A percentile compares a stretch with the other conserved stretches of the same genome.
These are phyloP conservation scores for Plasmopara halstedii DNA, from an alignment of 352 stramenopile species.

Conservation along the genomic window DNA sequence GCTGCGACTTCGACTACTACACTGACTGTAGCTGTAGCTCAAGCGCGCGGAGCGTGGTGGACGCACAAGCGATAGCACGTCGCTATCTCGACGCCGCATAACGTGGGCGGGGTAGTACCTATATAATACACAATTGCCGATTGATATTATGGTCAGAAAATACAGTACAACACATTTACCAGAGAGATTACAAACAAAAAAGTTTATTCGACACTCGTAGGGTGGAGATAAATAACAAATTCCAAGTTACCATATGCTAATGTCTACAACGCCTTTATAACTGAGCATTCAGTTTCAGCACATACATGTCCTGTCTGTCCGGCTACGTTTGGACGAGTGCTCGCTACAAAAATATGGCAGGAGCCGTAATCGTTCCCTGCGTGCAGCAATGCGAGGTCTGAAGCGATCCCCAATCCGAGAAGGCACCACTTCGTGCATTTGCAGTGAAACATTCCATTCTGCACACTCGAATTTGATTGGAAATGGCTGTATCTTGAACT, in stretches of 20 bases:
- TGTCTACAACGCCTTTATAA: too few relatives aligned
- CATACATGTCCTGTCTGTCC: slow-evolving; percentile 4
- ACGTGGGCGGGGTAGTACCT: too few relatives aligned
- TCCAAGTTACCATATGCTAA: too few relatives aligned
- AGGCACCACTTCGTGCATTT: slow-evolving; percentile 34
- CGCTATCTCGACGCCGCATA: slow-evolving; percentile 28
- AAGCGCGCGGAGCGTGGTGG: slow-evolving; percentile 1
- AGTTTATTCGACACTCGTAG: too few relatives aligned
- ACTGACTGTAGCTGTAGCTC: slow-evolving; percentile 30
- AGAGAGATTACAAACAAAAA: too few relatives aligned
- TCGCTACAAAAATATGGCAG: slow-evolving; percentile 20
- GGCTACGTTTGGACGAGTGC: slow-evolving; percentile 11
- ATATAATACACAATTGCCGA: too few relatives aligned
- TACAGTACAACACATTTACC: too few relatives aligned
- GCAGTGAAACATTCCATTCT: slow-evolving; percentile 31
- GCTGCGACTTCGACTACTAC: slow-evolving; percentile 26
- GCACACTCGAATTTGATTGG: slow-evolving; percentile 23
- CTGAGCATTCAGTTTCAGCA: slow-evolving; percentile 14
- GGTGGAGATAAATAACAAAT: too few relatives aligned
- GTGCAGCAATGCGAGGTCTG: slow-evolving; percentile 8
- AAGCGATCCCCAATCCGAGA: slow-evolving; percentile 36
- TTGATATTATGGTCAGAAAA: too few relatives aligned
- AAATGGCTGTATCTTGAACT: slow-evolving; percentile 25
- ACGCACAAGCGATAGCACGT: slow-evolving; percentile 14
- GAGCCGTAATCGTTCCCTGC: slow-evolving; percentile 12